Conservation (phyloP, 345 rosid species). For the Crucihimalaya himalaica region DNA sequence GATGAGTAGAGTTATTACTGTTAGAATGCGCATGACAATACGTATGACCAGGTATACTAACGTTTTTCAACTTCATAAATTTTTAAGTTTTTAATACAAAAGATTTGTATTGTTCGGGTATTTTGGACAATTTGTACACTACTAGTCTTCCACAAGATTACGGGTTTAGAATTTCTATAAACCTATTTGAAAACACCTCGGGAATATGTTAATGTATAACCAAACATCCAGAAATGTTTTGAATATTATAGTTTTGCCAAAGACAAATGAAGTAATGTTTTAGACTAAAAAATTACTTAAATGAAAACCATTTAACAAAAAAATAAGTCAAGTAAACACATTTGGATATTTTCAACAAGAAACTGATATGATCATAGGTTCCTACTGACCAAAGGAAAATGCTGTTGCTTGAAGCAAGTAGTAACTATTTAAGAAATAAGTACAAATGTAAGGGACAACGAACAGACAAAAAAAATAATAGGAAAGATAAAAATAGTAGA, state of each 20-base stretch:
- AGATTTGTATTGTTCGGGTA: too few species aligned
- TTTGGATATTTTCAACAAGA: background rate
- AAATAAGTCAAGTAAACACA: background rate
- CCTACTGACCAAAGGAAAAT: background rate
- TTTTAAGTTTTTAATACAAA: too few species aligned
- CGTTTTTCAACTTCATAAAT: too few species aligned
- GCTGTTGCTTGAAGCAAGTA: conserved; percentile 28
- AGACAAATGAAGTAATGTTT: background rate
- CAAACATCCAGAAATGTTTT: background rate
- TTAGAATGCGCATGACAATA: background rate
- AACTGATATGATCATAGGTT: conserved; percentile 16
- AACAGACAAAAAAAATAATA: conserved; percentile 18
- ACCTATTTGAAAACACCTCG: background rate
- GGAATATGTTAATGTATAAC: background rate
- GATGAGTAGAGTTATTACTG: background rate
- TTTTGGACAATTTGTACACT: too few species aligned
- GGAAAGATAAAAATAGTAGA: background rate
- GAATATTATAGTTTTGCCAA: background rate
- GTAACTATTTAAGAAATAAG: background rate
- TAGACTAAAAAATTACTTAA: background rate
- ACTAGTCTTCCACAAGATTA: too few species aligned
- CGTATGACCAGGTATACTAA: too few species aligned
- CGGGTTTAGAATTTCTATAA: too few species aligned
- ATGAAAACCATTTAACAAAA: background rate
- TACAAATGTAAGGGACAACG: conserved; percentile 7